Evolutionary conservation across 2,329 filamentous ascomycete species (phyloP).

Genomic region (Thelonectria olida): DNA sequence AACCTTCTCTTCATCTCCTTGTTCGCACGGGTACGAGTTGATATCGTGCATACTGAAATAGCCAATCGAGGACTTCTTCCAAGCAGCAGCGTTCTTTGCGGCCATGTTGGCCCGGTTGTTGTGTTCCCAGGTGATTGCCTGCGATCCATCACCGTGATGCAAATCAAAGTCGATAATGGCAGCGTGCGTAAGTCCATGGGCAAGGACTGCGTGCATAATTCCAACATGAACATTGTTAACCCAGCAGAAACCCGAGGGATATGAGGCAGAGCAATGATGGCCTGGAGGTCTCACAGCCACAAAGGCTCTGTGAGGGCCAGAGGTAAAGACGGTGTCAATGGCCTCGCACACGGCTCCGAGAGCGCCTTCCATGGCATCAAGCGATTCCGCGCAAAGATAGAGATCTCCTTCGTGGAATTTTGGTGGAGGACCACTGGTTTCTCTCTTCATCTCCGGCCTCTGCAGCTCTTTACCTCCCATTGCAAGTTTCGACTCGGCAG

Average conservation of each 20-base stretch:
- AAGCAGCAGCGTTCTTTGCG: constrained; percentile 75
- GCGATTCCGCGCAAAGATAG: constrained; percentile 87
- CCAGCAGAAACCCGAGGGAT: constrained; percentile 98
- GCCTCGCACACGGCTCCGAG: constrained; percentile 94
- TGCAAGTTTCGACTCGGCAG: constrained; percentile 81
- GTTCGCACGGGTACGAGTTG: constrained; percentile 97
- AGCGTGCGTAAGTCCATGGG: constrained; percentile 89
- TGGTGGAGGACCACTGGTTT: constrained; percentile 55
- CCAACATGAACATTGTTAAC: constrained; percentile 98
- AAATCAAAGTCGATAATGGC: constrained; percentile 94
- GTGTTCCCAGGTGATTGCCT: constrained; percentile 90
- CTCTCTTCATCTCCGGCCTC: constrained; percentile 70
- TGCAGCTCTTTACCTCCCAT: constrained; percentile 80
- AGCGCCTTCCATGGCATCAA: constrained; percentile 88
- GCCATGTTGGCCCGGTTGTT: constrained; percentile 74
- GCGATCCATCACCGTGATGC: constrained; percentile 95
- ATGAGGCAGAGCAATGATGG: constrained; percentile 90
- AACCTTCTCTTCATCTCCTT: constrained; percentile 91
- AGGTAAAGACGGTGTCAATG: constrained; percentile 81
- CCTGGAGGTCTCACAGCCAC: constrained; percentile 93
- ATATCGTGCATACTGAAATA: constrained; percentile 99
- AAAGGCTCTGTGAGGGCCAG: constrained; percentile 79
- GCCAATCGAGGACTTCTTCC: constrained; percentile 88
- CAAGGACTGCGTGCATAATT: constrained; percentile 87
- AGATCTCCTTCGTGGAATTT: constrained; percentile 88